Evolutionary conservation across 805 yeast species (phyloP), one percentile per base, ranked within the genome.

Genomic region (Candida silvicultrix): DNA sequence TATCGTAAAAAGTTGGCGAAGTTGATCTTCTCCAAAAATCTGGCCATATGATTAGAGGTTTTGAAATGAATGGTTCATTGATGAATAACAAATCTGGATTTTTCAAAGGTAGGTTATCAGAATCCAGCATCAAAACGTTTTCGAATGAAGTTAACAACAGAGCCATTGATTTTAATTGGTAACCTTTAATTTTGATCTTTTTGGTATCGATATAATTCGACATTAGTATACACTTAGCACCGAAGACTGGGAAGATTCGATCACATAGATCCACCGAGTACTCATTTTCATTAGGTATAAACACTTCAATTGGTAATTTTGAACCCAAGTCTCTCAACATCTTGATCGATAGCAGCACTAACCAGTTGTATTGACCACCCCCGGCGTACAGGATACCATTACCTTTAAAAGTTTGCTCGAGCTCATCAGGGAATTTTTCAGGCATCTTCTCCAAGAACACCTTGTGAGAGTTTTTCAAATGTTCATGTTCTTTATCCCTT

Each of bases 251-350:
- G 53, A 87, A 69, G 2, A 84, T 69, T 9, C 67, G 65, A 20
- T 77, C 79, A 65, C 96, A 89, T 44, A 81, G 71, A 47, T 82
- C 85, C 34, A 78, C 73, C 57, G 87, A 94, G 56, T 79, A 85
- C 57, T 85, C 94, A 29, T 75, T 75, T 19, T 73, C 68, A 35
- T 78, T 74, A 9, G 95, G 95, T 52, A 89, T 78, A 52, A 87
- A 74, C 10, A 89, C 85, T 68, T 89, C 97, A 19, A 89, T 80
- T 0, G 97, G 96, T 34, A 84, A 64, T 14, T 71, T 72, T 3
- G 85, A 79, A 2, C 92, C 89, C 8, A 75, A 68, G 36, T 80
- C 77, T 56, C 96, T 69, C 43, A 89, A 54, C 41, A 70, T 63
- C 50, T 69, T 66, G 8, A 84, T 65, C 10, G 83, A 73, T 6